phyloP scores from a whole-genome alignment of 148 eudicot genomes.

The Rhododendron simsii region DNA sequence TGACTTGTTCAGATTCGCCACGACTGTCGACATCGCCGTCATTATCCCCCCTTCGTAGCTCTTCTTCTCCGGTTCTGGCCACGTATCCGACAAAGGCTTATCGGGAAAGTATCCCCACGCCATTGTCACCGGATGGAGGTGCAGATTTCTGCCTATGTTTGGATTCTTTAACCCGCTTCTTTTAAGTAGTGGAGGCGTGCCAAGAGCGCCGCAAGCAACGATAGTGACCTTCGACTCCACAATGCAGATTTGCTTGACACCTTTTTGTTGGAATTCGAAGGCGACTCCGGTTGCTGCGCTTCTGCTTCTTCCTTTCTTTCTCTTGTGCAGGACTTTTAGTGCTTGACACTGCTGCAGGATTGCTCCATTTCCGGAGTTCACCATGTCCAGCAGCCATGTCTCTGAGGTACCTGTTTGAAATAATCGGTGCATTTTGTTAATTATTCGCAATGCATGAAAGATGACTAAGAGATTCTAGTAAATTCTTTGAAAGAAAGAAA shows the following conservation, averaged over 20 bases:
- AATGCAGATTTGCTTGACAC: slow-evolving; percentile 21
- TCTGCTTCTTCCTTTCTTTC: slow-evolving; percentile 21
- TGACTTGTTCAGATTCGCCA: slow-evolving; percentile 19
- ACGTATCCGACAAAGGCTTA: not conserved
- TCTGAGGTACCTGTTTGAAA: slow-evolving; percentile 27
- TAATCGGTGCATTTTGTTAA: not conserved
- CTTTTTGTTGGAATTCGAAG: slow-evolving; percentile 29
- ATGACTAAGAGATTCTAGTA: not conserved
- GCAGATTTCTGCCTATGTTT: slow-evolving; percentile 58
- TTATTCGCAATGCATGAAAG: not conserved
- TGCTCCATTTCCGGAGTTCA: slow-evolving; percentile 57
- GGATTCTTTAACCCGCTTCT: slow-evolving; percentile 57
- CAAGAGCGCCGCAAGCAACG: slow-evolving; percentile 65
- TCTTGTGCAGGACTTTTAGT: slow-evolving; percentile 25
- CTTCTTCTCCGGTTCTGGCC: slow-evolving; percentile 44
- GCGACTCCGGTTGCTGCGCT: slow-evolving; percentile 46
- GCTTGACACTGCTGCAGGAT: slow-evolving; percentile 49
- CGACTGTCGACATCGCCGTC: slow-evolving; percentile 65
- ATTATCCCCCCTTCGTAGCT: slow-evolving; percentile 76
- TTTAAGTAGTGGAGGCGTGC: slow-evolving; percentile 53
- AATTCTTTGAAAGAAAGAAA: not conserved
- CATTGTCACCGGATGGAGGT: slow-evolving; percentile 68
- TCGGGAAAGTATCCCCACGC: slow-evolving; percentile 78
- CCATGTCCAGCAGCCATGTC: slow-evolving; percentile 70
- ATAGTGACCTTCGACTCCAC: slow-evolving; percentile 56